phyloP scores from a whole-genome alignment of 345 rosid genomes.

The Hevea brasiliensis region DNA sequence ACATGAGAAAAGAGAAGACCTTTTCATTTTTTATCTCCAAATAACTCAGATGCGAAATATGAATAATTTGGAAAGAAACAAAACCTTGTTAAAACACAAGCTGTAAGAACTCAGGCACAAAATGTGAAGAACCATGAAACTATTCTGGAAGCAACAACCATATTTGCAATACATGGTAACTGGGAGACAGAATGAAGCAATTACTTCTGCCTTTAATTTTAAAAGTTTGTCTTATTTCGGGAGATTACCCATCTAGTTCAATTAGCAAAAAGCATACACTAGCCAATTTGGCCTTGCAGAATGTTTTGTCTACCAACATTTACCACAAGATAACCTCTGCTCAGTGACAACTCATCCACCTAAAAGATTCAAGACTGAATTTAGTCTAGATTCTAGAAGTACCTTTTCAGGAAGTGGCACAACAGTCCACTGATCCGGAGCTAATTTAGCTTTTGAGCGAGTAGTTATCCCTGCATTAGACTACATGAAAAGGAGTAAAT shows the following conservation, averaged over 20 bases:
- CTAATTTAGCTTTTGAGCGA: slow-evolving; percentile 80
- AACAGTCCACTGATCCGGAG: slow-evolving; percentile 86
- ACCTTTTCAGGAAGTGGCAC: slow-evolving; percentile 82
- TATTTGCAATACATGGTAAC: neutral
- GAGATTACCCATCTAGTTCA: neutral
- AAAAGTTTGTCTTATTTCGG: neutral
- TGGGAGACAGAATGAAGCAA: neutral
- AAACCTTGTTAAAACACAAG: neutral
- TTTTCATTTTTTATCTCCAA: neutral
- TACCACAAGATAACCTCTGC: slow-evolving; percentile 8
- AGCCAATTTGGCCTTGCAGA: neutral
- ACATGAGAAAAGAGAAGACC: neutral
- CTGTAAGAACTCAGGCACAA: neutral
- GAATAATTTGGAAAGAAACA: neutral
- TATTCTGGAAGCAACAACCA: neutral
- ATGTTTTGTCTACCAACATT: neutral
- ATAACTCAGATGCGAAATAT: slow-evolving; percentile 1
- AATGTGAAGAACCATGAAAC: neutral
- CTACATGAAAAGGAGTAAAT: slow-evolving; percentile 35
- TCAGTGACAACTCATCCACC: neutral
- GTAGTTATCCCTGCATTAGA: slow-evolving; percentile 74
- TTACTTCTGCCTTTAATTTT: neutral
- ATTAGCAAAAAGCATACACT: neutral
- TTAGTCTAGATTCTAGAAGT: slow-evolving; percentile 24
- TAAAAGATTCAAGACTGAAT: slow-evolving; percentile 5